Conservation (phyloP, 31 red algal species). For the Odonthalia washingtoniensis region DNA sequence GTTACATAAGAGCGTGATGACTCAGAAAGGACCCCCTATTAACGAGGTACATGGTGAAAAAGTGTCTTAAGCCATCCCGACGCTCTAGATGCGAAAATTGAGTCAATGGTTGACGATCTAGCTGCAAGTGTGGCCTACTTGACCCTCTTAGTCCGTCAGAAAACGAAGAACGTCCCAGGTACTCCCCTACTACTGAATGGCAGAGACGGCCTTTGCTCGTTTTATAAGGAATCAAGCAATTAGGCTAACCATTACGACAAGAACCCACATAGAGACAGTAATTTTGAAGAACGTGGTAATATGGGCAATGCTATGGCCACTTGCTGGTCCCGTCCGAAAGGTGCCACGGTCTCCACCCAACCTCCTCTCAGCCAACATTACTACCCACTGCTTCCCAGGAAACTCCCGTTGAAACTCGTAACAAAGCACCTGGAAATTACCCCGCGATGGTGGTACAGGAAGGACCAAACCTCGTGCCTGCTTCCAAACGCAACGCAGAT, state of each 20-base stretch:
- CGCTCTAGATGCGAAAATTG: background rate
- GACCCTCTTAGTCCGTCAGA: background rate
- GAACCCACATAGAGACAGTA: background rate
- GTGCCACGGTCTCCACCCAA: too few species aligned
- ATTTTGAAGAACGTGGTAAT: background rate
- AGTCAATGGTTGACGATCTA: background rate
- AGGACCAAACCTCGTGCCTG: background rate
- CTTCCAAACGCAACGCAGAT: background rate
- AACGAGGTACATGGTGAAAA: background rate
- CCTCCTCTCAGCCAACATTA: too few species aligned
- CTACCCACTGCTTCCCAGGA: background rate
- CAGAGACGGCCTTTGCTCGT: background rate
- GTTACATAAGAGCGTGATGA: background rate
- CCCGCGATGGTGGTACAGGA: conserved; percentile 5
- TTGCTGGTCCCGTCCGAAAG: conserved; percentile 1
- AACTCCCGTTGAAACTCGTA: background rate
- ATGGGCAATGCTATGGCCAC: background rate
- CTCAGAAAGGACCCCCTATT: background rate
- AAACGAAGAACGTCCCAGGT: background rate
- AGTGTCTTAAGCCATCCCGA: background rate
- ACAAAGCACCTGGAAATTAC: background rate
- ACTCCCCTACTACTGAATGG: background rate
- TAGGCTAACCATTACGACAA: background rate
- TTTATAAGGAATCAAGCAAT: background rate
- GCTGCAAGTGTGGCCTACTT: background rate